Evolutionary conservation across 257 asterid genomes (phyloP), one percentile per base, ranked within the genome.

Genomic region (Plantago ovata): DNA sequence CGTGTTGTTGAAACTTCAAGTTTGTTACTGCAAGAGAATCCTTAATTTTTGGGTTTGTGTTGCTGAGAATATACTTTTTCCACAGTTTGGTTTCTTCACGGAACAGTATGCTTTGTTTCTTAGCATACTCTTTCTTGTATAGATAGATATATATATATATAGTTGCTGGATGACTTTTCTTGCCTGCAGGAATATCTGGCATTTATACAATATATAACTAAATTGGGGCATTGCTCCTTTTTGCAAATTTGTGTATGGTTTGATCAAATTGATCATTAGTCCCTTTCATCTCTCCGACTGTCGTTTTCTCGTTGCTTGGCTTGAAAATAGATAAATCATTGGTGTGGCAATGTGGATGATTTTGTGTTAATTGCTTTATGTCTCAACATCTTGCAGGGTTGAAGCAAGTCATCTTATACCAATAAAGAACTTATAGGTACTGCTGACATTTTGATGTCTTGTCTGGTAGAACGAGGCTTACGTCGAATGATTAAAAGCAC

Each of bases 71-170:
- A 81, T 83, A 77, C 83, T 64, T 13, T 66, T 56, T 65, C 63
- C 66, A 64, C 62, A 64, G 73, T 75, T 75, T 67, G 71, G 74
- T 68, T 83, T 79, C 91, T 79, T 79, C 75, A 61, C 54, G 65
- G 51, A 65, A 69, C 75, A 71, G 78, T 78, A 65, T 70, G 58
- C 82, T 73, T 64, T 67, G 56, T 63, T 61, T 72, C 60, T 54
- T 18, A 42, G 67, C 49, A 62, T 52, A 36, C 44, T 38, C 72
- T 57, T 76, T 49, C 66, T 53, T 65, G 36, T 61, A 66, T 50
- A 23, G 64, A 33, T 66, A n/a, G n/a, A n/a, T n/a, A n/a, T n/a
- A n/a, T n/a, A n/a, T n/a, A n/a, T n/a, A n/a, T n/a, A 11, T 56
- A 13, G 60, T 15, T 70, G 64, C 24, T 67, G 60, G 54, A 60